Conservation (phyloP, 1,284 basidiomycete species). For the Microbotryum violaceum region DNA sequence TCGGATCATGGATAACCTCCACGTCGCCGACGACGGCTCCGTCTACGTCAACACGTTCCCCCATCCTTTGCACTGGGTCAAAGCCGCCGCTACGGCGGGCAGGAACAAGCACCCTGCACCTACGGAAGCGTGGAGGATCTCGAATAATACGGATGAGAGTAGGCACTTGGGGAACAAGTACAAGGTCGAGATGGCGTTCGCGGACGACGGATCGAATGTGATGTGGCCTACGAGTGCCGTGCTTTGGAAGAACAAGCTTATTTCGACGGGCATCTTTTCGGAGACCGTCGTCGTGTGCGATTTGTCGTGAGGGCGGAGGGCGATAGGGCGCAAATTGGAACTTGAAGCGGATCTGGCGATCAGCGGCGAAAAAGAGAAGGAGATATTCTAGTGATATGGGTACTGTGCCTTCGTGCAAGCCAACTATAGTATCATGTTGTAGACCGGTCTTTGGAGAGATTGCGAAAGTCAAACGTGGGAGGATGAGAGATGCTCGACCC, state of each 20-base stretch:
- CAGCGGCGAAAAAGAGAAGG: too few relatives aligned
- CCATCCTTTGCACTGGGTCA: slow-evolving; percentile 17
- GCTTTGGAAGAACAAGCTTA: slow-evolving; percentile 26
- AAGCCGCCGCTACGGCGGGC: slow-evolving; percentile 6
- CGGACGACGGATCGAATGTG: slow-evolving; percentile 23
- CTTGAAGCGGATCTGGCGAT: too few relatives aligned
- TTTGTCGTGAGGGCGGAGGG: neutral
- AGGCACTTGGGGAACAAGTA: slow-evolving; percentile 21
- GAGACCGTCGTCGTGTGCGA: slow-evolving; percentile 4
- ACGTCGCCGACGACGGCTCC: slow-evolving; percentile 21
- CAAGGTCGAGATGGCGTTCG: slow-evolving; percentile 19
- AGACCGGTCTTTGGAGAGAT: too few relatives aligned
- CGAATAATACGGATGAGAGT: slow-evolving; percentile 16
- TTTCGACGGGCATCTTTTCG: slow-evolving; percentile 26
- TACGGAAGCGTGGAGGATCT: slow-evolving; percentile 21
- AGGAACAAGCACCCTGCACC: neutral
- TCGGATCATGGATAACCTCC: slow-evolving; percentile 28
- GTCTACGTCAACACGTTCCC: slow-evolving; percentile 23
- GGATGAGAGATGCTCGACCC: too few relatives aligned
- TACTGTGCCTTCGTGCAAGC: too few relatives aligned
- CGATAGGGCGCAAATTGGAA: neutral
- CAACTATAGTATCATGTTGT: too few relatives aligned
- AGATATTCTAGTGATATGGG: too few relatives aligned
- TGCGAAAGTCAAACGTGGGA: too few relatives aligned
- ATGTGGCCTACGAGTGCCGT: slow-evolving; percentile 21